phyloP scores from a whole-genome alignment of 371 early-diverging fungal genomes.

The Syncephalastrum monosporum region DNA sequence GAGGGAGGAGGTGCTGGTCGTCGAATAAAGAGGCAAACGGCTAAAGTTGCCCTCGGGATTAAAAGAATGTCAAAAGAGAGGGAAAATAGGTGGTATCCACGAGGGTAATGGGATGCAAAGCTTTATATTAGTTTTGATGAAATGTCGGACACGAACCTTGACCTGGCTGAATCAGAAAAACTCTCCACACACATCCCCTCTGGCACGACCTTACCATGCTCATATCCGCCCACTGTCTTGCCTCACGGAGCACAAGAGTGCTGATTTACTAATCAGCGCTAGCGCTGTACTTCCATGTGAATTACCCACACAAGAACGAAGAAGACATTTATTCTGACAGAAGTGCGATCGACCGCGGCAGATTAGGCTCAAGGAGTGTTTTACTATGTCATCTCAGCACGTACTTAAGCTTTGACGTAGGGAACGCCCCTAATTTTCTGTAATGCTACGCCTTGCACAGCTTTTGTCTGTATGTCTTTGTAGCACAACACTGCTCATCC shows the following conservation, averaged over 20 bases:
- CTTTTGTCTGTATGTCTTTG: too few species aligned
- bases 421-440: too few species aligned
- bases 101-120: not conserved
- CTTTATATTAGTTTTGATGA: conserved; percentile 7
- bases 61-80: conserved; percentile 4
- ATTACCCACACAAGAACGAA: conserved; percentile 21
- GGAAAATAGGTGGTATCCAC: conserved; percentile 9
- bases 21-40: conserved; percentile 6
- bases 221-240: conserved; percentile 1
- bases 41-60: conserved; percentile 1
- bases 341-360: too few species aligned
- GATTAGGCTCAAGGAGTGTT: too few species aligned
- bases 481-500: too few species aligned
- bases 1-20: not conserved
- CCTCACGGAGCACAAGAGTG: conserved; percentile 4
- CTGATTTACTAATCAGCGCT: conserved; percentile 9
- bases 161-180: conserved; percentile 10
- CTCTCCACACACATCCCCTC: conserved; percentile 1
- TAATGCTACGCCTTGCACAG: too few species aligned
- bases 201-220: conserved; percentile 2
- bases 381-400: too few species aligned
- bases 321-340: too few species aligned
- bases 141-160: conserved; percentile 1
- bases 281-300: conserved; percentile 22
- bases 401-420: too few species aligned